Conservation (phyloP, 352 stramenopile genomes). For the Pythium phragmitis region DNA sequence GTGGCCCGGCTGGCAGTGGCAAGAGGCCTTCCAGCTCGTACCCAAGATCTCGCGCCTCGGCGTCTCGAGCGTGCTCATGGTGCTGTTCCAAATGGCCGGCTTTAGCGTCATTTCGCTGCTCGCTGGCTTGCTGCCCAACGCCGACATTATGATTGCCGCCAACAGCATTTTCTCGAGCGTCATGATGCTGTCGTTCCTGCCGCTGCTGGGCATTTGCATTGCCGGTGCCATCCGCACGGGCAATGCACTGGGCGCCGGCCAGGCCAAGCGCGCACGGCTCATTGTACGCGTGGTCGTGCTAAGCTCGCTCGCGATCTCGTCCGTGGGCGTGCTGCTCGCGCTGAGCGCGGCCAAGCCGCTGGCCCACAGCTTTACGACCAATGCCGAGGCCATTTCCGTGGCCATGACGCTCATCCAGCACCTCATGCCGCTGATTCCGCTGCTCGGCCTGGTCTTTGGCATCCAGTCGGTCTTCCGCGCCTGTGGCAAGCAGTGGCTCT, state of each 20-base stretch:
- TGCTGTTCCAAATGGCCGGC: slow-evolving; percentile 53
- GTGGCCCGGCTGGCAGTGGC: slow-evolving; percentile 57
- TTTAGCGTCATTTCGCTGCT: slow-evolving; percentile 54
- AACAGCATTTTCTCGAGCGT: slow-evolving; percentile 58
- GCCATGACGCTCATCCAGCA: slow-evolving; percentile 41
- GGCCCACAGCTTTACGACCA: slow-evolving; percentile 45
- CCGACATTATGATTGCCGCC: slow-evolving; percentile 54
- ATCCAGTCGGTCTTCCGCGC: slow-evolving; percentile 52
- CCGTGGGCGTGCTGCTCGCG: slow-evolving; percentile 40
- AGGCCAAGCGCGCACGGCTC: slow-evolving; percentile 45
- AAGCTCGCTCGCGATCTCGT: slow-evolving; percentile 35
- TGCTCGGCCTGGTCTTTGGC: slow-evolving; percentile 44
- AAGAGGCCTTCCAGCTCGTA: slow-evolving; percentile 36
- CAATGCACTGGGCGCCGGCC: slow-evolving; percentile 57
- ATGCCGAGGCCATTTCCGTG: slow-evolving; percentile 32
- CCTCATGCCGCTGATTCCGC: slow-evolving; percentile 43
- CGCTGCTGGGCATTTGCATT: slow-evolving; percentile 53
- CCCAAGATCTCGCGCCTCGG: slow-evolving; percentile 43
- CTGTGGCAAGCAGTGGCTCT: slow-evolving; percentile 56
- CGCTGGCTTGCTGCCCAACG: slow-evolving; percentile 40
- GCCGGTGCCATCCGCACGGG: slow-evolving; percentile 64
- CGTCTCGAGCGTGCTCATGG: slow-evolving; percentile 57
- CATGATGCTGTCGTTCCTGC: slow-evolving; percentile 52
- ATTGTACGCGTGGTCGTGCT: slow-evolving; percentile 47
- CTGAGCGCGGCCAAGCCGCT: slow-evolving; percentile 38